Evolutionary conservation across 768 basidiomycete genomes (phyloP), one percentile per base, ranked within the genome.

Genomic region (Leccinum uliginosum): DNA sequence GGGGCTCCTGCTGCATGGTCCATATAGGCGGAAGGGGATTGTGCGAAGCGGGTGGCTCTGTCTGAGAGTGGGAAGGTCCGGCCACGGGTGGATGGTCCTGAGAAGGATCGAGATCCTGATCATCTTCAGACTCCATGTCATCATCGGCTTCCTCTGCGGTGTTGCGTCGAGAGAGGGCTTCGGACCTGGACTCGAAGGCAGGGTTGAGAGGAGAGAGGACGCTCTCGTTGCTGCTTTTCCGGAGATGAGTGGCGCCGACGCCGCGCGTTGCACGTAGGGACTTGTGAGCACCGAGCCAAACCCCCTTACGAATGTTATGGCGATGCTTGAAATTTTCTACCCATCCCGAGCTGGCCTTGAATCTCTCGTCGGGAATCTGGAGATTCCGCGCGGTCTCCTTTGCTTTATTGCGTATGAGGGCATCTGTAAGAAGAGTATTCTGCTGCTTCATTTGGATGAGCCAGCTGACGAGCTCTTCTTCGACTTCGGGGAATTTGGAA

Each of bases 301-400:
- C 73, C 1, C 89, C 90, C 23, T 81, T 81, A 44, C 83, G 80
- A 59, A 95, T 89, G 57, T 83, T 83, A 60, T 88, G 82, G 32
- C 93, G 85, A 63, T 83, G 80, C 74, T 93, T 94, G 78, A 93
- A 95, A 69, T 91, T 91, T 68, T 94, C 91, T 53, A 95, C 80
- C 93, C 93, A 95, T 4, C 91, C 91, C 10, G 87, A 84, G 66
- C 87, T 90, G n/a, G 89, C 92, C 73, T 93, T 94, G 81, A 95
- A 95, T 69, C 82, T 80, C 55, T 89, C 86, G 57, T 84, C 80
- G 48, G 78, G 68, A 58, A 87, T 83, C 51, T 79, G 75, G 51
- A 85, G 78, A 7, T 61, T 66, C 44, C 76, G 72, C 2, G 86
- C 89, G 59, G 88, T 78, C 60, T 84, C 80, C 60, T 83, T 83